phyloP scores from a whole-genome alignment of 2,329 filamentous ascomycete species.

The Apiospora kogelbergensis region DNA sequence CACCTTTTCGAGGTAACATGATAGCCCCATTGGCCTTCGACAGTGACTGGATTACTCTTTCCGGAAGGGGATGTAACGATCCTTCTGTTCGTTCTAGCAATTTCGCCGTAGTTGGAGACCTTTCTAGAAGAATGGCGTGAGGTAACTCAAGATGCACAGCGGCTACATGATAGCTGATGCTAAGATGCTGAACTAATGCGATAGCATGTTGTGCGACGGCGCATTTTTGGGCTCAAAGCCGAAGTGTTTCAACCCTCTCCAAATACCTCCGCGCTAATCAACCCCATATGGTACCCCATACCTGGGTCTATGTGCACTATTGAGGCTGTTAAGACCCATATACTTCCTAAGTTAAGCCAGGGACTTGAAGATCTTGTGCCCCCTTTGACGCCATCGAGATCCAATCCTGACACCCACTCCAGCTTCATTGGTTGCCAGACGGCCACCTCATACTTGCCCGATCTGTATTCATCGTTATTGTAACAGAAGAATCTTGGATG shows the following conservation, averaged over 20 bases:
- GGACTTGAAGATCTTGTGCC: background rate
- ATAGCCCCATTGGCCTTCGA: background rate
- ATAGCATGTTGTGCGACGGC: background rate
- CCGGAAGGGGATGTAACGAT: background rate
- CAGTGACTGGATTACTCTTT: background rate
- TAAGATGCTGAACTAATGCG: background rate
- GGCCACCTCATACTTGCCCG: no score
- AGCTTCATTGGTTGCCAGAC: no score
- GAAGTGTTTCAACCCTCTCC: background rate
- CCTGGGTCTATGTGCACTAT: background rate
- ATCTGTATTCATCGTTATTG: background rate
- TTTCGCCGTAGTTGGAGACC: background rate
- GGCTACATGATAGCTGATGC: no score
- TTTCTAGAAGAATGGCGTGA: background rate
- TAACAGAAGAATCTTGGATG: background rate
- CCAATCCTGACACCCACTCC: no score
- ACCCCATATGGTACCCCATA: background rate
- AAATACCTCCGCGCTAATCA: background rate
- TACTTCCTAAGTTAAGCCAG: background rate
- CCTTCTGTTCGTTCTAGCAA: background rate
- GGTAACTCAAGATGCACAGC: no score
- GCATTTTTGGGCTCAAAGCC: background rate
- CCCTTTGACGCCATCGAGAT: background rate
- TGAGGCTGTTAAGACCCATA: background rate
- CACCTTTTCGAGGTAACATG: background rate